Base-by-base conservation (phyloP, 192 early-diverging fungal species). In the Mortierella alpina region DNA sequence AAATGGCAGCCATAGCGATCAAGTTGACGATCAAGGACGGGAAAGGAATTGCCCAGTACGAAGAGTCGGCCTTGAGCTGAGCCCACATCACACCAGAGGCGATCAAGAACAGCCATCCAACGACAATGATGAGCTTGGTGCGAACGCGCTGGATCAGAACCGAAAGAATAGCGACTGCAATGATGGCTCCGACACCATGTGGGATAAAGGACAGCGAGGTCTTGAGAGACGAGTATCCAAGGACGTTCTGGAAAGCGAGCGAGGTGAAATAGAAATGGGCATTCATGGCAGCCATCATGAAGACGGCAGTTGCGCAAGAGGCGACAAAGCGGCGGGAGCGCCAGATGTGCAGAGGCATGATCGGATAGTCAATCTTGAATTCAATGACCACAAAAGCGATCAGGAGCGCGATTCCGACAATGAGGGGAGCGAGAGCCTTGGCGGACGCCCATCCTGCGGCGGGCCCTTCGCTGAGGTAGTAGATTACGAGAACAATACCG, bases 271-370 rank as follows among this genome's bases (percentile, higher is more conserved):
- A 77, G 13, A 77, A 49, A 11, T 56, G 39, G 3, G 67, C 56
- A 39, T 70, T 77, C 12, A 77, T 7, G 23, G 59, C 66, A 7
- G 75, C 67, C 18, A 52, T 56, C 31, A 70, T 45, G 55, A 39
- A 52, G 14, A 66, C 10, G 13, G 53, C 50, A 39, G 57, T 70
- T 11, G 46, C 9, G 20, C 75, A 66, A 5, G 75, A 77, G 7
- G 67, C 60, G 2, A 77, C n/a, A 9, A 77, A 44, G 7, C 68
- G 75, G 7, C 58, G 75, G 4, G 75, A 77, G 6, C 52, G 47
- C 75, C 75, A 77, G 59, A 77, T 77, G n/a, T 54, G 75, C 18
- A 64, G 68, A 7, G 75, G 75, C 75, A 77, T 77, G 68, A 70
- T 77, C 0, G 75, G 75, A 56, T 77, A 70, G 22, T 50, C 40